These are phyloP conservation scores for Aspergillus brunneoviolaceus DNA, from an alignment of 2,329 filamentous ascomycete species.

Conservation along the genomic window DNA sequence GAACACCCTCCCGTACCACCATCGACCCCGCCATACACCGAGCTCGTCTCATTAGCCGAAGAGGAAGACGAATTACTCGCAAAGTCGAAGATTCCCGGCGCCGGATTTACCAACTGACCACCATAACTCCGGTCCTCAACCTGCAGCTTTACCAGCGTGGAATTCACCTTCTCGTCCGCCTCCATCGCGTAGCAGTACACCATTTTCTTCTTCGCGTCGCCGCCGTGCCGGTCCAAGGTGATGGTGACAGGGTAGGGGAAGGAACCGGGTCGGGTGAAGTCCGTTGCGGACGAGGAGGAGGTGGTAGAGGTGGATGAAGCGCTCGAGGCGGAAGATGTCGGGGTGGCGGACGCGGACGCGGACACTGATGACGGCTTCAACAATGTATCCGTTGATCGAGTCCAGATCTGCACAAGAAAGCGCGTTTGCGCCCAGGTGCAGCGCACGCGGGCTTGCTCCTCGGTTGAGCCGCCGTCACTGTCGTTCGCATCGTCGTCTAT, in stretches of 20 bases:
- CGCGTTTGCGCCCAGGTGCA: slow-evolving; percentile 63
- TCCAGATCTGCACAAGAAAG: slow-evolving; percentile 64
- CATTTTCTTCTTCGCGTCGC: slow-evolving; percentile 53
- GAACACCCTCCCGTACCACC: slow-evolving; percentile 60
- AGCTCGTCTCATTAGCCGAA: slow-evolving; percentile 12
- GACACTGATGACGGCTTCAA: slow-evolving; percentile 14
- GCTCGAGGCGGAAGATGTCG: slow-evolving; percentile 16
- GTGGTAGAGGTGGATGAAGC: slow-evolving; percentile 20
- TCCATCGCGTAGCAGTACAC: slow-evolving; percentile 62
- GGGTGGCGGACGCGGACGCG: slow-evolving; percentile 14
- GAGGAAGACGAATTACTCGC: slow-evolving; percentile 4
- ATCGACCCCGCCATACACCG: slow-evolving; percentile 52
- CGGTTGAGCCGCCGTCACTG: slow-evolving; percentile 49
- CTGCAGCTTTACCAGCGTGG: slow-evolving; percentile 48
- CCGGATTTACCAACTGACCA: slow-evolving; percentile 53
- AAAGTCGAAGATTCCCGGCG: slow-evolving; percentile 45
- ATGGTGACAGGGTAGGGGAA: slow-evolving; percentile 64
- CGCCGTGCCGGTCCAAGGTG: slow-evolving; percentile 61
- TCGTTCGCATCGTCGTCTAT: slow-evolving; percentile 42
- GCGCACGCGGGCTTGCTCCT: slow-evolving; percentile 47
- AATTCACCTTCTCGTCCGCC: slow-evolving; percentile 46
- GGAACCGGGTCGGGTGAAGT: slow-evolving; percentile 54
- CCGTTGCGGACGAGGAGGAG: slow-evolving; percentile 38
- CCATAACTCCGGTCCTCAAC: slow-evolving; percentile 54
- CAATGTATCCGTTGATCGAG: slow-evolving; percentile 43